A percentile compares a stretch with the other conserved stretches of the same genome.
These are phyloP conservation scores for Piper betle DNA, from an alignment of 164 flowering plant species.

Conservation along the genomic window DNA sequence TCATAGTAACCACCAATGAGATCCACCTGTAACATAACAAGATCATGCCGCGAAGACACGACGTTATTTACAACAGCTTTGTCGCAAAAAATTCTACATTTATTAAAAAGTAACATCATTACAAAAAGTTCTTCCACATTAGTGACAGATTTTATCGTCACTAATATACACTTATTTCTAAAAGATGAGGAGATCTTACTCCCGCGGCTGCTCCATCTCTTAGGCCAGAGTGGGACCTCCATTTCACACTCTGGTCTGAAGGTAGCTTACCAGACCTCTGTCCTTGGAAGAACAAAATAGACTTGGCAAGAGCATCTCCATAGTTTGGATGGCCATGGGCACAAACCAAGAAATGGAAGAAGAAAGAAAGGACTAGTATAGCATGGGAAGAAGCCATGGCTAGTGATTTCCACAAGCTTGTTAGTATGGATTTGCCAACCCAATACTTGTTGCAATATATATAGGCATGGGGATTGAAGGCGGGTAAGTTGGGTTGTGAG, in stretches of 20 bases:
- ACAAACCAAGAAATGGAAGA: constrained; percentile 2
- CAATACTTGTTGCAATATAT: constrained; percentile 1
- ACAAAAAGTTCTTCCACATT: no score
- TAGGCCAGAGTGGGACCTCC: constrained; percentile 58
- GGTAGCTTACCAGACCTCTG: constrained; percentile 77
- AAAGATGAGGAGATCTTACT: constrained; percentile 17
- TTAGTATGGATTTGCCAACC: background rate
- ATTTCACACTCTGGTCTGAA: constrained; percentile 24
- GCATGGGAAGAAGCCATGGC: constrained; percentile 9
- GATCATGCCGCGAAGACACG: background rate
- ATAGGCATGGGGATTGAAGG: background rate
- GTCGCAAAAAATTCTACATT: background rate
- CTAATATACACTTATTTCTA: no score
- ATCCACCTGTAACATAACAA: constrained; percentile 41
- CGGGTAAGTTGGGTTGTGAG: no score
- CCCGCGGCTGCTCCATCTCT: constrained; percentile 40
- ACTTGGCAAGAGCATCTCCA: constrained; percentile 55
- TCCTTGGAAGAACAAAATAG: constrained; percentile 71
- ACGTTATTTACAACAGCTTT: background rate
- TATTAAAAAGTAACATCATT: no score
- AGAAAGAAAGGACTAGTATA: constrained; percentile 4
- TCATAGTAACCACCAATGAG: constrained; percentile 83
- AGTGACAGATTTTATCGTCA: no score
- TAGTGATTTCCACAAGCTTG: background rate
- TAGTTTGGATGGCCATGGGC: constrained; percentile 41